A percentile compares a stretch with the other conserved stretches of the same genome.
Conservation (phyloP, 371 early-diverging fungal species). For the Sporodiniella umbellata region DNA sequence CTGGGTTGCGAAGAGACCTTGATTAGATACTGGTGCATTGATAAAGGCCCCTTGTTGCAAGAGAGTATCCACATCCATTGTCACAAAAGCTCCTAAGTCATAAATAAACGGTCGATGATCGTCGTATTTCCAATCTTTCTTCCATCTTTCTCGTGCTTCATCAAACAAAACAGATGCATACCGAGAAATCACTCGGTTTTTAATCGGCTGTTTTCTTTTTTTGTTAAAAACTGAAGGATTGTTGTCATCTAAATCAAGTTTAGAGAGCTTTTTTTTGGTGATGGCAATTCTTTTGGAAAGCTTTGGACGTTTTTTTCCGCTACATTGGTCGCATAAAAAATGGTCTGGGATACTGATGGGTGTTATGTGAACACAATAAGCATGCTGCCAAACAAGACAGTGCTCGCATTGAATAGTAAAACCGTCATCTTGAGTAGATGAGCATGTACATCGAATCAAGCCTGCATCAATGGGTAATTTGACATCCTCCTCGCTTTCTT, state of each 20-base stretch:
- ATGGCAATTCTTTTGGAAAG: slow-evolving; percentile 17
- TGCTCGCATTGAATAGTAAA: slow-evolving; percentile 53
- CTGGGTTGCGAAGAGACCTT: slow-evolving; percentile 66
- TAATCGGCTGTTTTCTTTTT: slow-evolving; percentile 8
- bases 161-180: slow-evolving; percentile 18
- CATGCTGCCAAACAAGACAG: slow-evolving; percentile 12
- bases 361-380: slow-evolving; percentile 13
- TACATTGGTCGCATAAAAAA: slow-evolving; percentile 81
- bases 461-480: slow-evolving; percentile 59
- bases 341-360: slow-evolving; percentile 61
- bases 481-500: neutral
- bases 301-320: slow-evolving; percentile 13
- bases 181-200: slow-evolving; percentile 16
- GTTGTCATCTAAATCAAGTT: slow-evolving; percentile 11
- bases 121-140: slow-evolving; percentile 8
- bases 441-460: slow-evolving; percentile 93
- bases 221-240: neutral
- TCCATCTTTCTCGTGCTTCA: slow-evolving; percentile 27
- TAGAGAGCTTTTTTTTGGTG: slow-evolving; percentile 9
- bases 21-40: slow-evolving; percentile 13
- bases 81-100: slow-evolving; percentile 17
- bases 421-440: slow-evolving; percentile 93
- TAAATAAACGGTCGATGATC: slow-evolving; percentile 1
- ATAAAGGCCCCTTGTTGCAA: slow-evolving; percentile 11
- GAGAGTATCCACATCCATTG: slow-evolving; percentile 12